Conservation (phyloP, 306 rosid genomes). For the Phaseolus lunatus region DNA sequence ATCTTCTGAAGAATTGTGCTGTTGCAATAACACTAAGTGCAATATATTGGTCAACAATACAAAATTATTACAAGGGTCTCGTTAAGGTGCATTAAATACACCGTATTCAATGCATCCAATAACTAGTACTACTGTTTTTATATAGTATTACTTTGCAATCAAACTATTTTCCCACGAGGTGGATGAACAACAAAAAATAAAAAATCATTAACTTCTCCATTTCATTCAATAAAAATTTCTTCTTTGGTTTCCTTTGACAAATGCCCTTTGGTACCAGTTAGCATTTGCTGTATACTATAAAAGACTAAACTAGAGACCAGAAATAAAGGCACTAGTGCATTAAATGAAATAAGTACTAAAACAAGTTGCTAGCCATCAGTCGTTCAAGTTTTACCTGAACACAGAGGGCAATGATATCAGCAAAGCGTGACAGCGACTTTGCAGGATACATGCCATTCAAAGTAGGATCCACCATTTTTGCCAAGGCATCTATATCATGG, state of each 20-base stretch:
- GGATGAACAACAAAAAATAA: not conserved
- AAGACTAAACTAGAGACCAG: not conserved
- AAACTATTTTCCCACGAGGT: not conserved
- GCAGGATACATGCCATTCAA: constrained; percentile 97
- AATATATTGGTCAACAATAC: not conserved
- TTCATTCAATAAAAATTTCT: not conserved
- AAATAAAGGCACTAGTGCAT: constrained; percentile 7
- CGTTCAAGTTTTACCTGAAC: constrained; percentile 75
- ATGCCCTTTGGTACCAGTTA: not conserved
- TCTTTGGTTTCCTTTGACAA: not conserved
- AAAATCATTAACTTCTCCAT: not conserved
- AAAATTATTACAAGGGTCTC: not conserved
- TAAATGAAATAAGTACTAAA: not conserved
- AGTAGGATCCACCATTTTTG: constrained; percentile 96
- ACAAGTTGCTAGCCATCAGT: constrained; percentile 12
- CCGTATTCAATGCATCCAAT: not conserved
- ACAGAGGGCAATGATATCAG: constrained; percentile 91
- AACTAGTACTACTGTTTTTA: not conserved
- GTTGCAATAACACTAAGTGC: constrained; percentile 1
- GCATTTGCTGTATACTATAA: constrained; percentile 9
- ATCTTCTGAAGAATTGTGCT: not conserved
- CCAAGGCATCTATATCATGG: constrained; percentile 93
- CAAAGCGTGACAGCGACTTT: constrained; percentile 93
- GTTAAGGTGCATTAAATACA: not conserved
- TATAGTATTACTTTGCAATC: not conserved